Conservation (phyloP, 1,284 basidiomycete species). For the Microbotryum violaceum region DNA sequence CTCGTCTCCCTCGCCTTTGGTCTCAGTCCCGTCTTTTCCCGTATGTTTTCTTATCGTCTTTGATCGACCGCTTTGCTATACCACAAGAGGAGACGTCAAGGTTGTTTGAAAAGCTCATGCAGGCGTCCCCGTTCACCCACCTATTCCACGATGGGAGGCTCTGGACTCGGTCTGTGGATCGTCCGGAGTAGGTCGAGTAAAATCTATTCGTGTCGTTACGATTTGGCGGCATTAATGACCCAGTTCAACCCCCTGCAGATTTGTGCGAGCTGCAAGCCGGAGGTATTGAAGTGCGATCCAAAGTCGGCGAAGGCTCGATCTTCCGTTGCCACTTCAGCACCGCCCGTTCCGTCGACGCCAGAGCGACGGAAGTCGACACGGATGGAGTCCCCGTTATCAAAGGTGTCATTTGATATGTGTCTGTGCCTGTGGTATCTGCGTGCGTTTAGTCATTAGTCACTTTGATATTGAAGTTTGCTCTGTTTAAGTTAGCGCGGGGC, state of each 20-base stretch:
- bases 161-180: conserved; percentile 20
- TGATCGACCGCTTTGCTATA: no score
- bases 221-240: no score
- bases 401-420: no score
- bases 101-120: conserved; percentile 22
- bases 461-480: no score
- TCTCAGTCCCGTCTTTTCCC: no score
- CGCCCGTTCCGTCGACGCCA: conserved; percentile 18
- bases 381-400: neutral
- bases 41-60: no score
- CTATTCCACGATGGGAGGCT: conserved; percentile 20
- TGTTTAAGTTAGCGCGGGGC: no score
- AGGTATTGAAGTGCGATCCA: conserved; percentile 19
- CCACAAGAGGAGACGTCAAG: conserved; percentile 13
- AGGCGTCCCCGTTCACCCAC: conserved; percentile 25
- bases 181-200: conserved; percentile 7
- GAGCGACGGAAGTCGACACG: neutral
- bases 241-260: conserved; percentile 1
- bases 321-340: conserved; percentile 29
- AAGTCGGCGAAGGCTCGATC: conserved; percentile 20
- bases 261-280: conserved; percentile 26
- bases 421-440: no score
- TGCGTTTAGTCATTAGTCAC: no score
- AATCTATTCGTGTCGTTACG: no score
- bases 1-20: no score